phyloP scores from a whole-genome alignment of 2,329 filamentous ascomycete genomes.

The Talaromyces sp. region DNA sequence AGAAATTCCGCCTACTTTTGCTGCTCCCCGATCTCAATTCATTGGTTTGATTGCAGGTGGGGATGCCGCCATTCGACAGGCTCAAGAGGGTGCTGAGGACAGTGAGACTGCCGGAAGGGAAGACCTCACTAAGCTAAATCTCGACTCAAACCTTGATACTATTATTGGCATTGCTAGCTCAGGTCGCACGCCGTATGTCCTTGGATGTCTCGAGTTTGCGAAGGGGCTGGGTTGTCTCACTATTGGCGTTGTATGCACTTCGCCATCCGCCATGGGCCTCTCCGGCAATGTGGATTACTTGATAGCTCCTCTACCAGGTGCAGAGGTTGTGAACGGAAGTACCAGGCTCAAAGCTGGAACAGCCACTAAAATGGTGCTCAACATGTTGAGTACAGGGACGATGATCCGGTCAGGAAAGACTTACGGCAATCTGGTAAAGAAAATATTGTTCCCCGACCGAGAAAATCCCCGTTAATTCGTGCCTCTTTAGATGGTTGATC shows the following conservation, averaged over 20 bases:
- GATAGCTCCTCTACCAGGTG: slow-evolving; percentile 45
- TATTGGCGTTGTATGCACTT: slow-evolving; percentile 44
- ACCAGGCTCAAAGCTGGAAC: slow-evolving; percentile 52
- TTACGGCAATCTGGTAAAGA: slow-evolving; percentile 45
- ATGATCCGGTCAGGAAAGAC: slow-evolving; percentile 49
- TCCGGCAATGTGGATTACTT: slow-evolving; percentile 34
- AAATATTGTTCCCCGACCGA: no score
- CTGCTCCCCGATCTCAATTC: slow-evolving; percentile 44
- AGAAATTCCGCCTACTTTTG: slow-evolving; percentile 48
- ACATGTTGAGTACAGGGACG: slow-evolving; percentile 49
- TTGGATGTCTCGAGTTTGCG: slow-evolving; percentile 43
- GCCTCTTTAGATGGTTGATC: slow-evolving; percentile 43
- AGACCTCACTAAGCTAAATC: slow-evolving; percentile 34
- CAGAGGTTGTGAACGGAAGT: slow-evolving; percentile 51
- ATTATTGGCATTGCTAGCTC: slow-evolving; percentile 49
- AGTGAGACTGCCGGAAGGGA: slow-evolving; percentile 31
- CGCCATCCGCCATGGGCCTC: slow-evolving; percentile 35
- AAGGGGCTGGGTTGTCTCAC: slow-evolving; percentile 40
- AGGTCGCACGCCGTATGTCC: slow-evolving; percentile 48
- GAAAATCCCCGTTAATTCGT: no score
- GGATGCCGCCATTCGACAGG: slow-evolving; percentile 43
- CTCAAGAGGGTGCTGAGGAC: slow-evolving; percentile 49
- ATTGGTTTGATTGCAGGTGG: slow-evolving; percentile 48
- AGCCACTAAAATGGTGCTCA: slow-evolving; percentile 49
- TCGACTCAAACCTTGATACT: slow-evolving; percentile 38